phyloP scores from a whole-genome alignment of 306 rosid species.

The Macrotyloma uniflorum region DNA sequence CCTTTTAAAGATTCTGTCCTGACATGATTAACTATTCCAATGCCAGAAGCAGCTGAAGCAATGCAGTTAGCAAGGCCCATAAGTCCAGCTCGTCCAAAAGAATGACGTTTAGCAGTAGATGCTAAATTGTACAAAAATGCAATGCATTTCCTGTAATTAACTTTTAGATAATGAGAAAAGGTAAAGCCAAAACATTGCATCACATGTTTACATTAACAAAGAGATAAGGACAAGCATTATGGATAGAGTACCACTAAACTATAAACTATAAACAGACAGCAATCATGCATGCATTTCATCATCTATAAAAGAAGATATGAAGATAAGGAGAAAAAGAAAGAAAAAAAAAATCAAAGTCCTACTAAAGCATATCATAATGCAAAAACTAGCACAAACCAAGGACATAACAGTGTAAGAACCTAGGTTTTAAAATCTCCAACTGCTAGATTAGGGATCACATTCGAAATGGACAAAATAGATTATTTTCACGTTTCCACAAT shows the following conservation, averaged over 20 bases:
- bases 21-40: constrained; percentile 36
- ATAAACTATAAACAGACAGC: constrained; percentile 15
- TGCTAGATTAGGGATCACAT: not conserved
- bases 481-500: too few species aligned
- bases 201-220: constrained; percentile 10
- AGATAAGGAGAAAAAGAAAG: not conserved
- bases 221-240: not conserved
- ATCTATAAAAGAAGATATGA: not conserved
- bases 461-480: too few species aligned
- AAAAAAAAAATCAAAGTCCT: not conserved
- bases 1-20: constrained; percentile 44
- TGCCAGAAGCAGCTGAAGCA: constrained; percentile 70
- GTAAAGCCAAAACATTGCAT: constrained; percentile 32
- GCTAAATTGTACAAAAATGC: constrained; percentile 76
- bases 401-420: not conserved
- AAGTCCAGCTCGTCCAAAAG: constrained; percentile 91
- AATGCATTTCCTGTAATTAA: constrained; percentile 63
- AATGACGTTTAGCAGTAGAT: constrained; percentile 63
- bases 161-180: constrained; percentile 41
- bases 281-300: not conserved
- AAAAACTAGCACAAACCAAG: not conserved
- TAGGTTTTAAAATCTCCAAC: not conserved
- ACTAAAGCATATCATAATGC: not conserved
- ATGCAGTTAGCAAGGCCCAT: constrained; percentile 89
- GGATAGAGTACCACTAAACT: not conserved